phyloP scores from a whole-genome alignment of 345 rosid genomes.

The Citrus hindsii region DNA sequence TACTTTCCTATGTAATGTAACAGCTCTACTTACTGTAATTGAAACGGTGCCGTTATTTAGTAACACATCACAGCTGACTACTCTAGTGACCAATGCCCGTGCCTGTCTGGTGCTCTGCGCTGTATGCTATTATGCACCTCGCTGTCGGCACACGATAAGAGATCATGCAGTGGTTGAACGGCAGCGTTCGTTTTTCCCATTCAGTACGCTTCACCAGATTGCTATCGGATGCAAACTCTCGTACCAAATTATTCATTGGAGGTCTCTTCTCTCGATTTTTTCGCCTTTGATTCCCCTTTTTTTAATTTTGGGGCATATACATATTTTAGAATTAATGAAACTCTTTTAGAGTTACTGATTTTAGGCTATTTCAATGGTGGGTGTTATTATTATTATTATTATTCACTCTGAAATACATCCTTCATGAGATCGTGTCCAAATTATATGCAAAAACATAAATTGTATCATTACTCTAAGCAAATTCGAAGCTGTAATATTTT shows the following conservation, averaged over 20 bases:
- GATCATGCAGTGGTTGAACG: constrained; percentile 21
- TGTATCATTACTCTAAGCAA: neutral
- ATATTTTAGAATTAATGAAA: neutral
- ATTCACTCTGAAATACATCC: neutral
- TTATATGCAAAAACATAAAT: neutral
- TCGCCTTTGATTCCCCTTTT: neutral
- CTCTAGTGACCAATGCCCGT: no score
- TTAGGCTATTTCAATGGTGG: neutral
- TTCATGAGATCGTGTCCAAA: neutral
- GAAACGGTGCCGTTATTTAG: no score
- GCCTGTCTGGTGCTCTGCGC: neutral
- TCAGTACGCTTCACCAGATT: neutral
- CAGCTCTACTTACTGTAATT: no score
- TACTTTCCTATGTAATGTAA: accelerated
- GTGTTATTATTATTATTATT: neutral
- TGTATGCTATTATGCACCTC: neutral
- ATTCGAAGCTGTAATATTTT: no score
- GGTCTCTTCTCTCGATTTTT: constrained; percentile 24
- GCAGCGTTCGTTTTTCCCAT: neutral
- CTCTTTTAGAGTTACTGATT: neutral
- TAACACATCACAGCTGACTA: no score
- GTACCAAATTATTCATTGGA: constrained; percentile 56
- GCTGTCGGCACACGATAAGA: neutral
- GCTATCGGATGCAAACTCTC: constrained; percentile 19
- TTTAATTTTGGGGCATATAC: no score